Evolutionary conservation across 352 stramenopile genomes (phyloP).

Genomic region (Globisporangium cederbergense): DNA sequence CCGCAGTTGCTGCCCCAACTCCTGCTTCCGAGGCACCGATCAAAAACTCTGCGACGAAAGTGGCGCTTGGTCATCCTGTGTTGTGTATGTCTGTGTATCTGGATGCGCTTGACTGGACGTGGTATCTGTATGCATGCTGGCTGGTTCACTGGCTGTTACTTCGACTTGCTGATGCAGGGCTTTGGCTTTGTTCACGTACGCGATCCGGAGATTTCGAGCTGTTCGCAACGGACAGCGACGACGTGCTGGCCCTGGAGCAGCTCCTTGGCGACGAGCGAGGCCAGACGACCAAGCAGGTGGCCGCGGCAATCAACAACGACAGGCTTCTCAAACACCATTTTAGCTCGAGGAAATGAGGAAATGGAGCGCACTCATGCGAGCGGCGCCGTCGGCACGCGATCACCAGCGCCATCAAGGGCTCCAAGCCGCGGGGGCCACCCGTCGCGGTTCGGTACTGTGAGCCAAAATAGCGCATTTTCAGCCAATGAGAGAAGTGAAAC

Average conservation of each 20-base stretch:
- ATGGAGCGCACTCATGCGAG: slow-evolving; percentile 24
- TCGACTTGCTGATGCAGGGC: slow-evolving; percentile 6
- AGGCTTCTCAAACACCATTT: slow-evolving; percentile 94
- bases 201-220: slow-evolving; percentile 98
- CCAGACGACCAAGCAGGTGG: slow-evolving; percentile 98
- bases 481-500: slow-evolving; percentile 1
- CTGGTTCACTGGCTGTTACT: not conserved
- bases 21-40: not conserved
- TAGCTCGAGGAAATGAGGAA: slow-evolving; percentile 74
- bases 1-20: slow-evolving; percentile 7
- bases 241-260: slow-evolving; percentile 98
- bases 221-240: slow-evolving; percentile 97
- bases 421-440: slow-evolving; percentile 9
- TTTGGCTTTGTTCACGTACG: slow-evolving; percentile 54
- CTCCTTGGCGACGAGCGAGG: slow-evolving; percentile 99
- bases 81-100: not conserved
- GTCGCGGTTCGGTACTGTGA: not conserved
- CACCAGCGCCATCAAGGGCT: not conserved
- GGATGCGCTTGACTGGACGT: not conserved
- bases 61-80: not conserved
- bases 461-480: not conserved
- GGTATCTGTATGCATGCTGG: not conserved
- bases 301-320: slow-evolving; percentile 98
- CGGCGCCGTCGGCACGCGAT: not conserved
- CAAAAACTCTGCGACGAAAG: not conserved